Base-by-base conservation (phyloP, 352 stramenopile genomes). In the Phytophthora hybrid region DNA sequence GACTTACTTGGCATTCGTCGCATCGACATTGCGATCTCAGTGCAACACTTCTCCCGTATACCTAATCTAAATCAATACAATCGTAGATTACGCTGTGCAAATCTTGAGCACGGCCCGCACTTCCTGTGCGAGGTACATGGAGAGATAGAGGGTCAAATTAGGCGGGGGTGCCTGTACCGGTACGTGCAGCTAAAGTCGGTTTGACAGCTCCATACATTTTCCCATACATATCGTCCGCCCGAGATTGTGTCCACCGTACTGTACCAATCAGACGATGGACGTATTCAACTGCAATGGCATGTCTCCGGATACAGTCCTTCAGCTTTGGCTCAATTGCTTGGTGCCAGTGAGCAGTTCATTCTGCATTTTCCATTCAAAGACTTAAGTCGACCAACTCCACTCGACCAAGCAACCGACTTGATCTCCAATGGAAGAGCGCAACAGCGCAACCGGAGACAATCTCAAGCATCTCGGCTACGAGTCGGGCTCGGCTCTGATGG, bases 401-500 rank as follows among this genome's bases (percentile, higher is more conserved):
- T 11, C 37, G 10, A 13, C 37, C 37, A 44, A 49, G 21, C 7
- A 41, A 61, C 19, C 52, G 41, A 70, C 31, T 56, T n/a, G 53
- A 52, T 23, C 29, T 26, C 23, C 26, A 13, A 70, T 54, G 63
- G 64, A 59, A 41, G 65, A 56, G 23, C 62, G 37, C 8, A 69
- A 2, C 19, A 67, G 39, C 34, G 5, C 59, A 32, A 19, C 34
- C n/a, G 26, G 29, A 5, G 53, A 59, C 32, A 60, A 39, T 21
- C 31, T 29, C 49, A 73, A 73, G 52, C 57, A 73, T 10, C 26
- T 69, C 59, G 34, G 47, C 37, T 75, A 73, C 49, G 68, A 71
- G 19, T 78, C 72, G 21, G 76, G 63, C 26, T 11, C 70, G 7
- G 53, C 60, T n/a, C 46, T 85, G 37, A 71, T 85, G 60, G 64